A percentile compares a stretch with the other conserved stretches of the same genome.
phyloP scores from a whole-genome alignment of 2,329 filamentous ascomycete genomes.

The Cyanodermella asteris region DNA sequence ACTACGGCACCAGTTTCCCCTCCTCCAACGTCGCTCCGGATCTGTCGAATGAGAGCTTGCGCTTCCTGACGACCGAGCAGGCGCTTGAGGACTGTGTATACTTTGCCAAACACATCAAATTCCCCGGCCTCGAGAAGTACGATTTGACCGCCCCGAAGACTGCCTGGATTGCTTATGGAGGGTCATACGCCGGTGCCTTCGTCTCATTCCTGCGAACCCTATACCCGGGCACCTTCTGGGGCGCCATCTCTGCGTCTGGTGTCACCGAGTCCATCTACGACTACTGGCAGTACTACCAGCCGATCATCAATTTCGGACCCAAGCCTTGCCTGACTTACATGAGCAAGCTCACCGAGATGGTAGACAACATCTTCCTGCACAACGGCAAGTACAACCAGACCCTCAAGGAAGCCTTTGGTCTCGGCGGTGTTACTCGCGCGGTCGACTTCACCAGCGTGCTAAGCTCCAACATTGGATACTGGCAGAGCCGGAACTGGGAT shows the following conservation, averaged over 20 bases:
- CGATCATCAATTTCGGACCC: slow-evolving; percentile 33
- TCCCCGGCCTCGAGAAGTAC: slow-evolving; percentile 44
- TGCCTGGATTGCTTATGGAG: slow-evolving; percentile 62
- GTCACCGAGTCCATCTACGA: slow-evolving; percentile 59
- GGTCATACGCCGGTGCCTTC: slow-evolving; percentile 64
- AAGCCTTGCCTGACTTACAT: slow-evolving; percentile 42
- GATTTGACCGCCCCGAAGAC: slow-evolving; percentile 43
- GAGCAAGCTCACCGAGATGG: slow-evolving; percentile 35
- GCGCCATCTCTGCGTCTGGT: slow-evolving; percentile 55
- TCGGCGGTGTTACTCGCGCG: slow-evolving; percentile 20
- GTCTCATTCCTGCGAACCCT: slow-evolving; percentile 53
- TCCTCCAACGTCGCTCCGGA: too few species aligned
- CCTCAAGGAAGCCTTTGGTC: slow-evolving; percentile 32
- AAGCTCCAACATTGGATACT: slow-evolving; percentile 22
- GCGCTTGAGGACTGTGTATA: slow-evolving; percentile 61
- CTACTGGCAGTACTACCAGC: slow-evolving; percentile 46
- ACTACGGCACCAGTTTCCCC: slow-evolving; percentile 62
- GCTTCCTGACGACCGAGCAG: slow-evolving; percentile 69
- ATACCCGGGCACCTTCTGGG: slow-evolving; percentile 58
- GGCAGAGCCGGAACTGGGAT: slow-evolving; percentile 40
- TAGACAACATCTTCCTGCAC: slow-evolving; percentile 37
- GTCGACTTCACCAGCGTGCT: slow-evolving; percentile 32
- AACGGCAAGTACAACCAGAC: slow-evolving; percentile 23
- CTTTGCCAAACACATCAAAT: slow-evolving; percentile 52
- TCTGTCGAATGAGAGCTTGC: slow-evolving; percentile 45